These are phyloP conservation scores for Colletotrichum karsti DNA, from an alignment of 2,329 filamentous ascomycete species.

Conservation along the genomic window DNA sequence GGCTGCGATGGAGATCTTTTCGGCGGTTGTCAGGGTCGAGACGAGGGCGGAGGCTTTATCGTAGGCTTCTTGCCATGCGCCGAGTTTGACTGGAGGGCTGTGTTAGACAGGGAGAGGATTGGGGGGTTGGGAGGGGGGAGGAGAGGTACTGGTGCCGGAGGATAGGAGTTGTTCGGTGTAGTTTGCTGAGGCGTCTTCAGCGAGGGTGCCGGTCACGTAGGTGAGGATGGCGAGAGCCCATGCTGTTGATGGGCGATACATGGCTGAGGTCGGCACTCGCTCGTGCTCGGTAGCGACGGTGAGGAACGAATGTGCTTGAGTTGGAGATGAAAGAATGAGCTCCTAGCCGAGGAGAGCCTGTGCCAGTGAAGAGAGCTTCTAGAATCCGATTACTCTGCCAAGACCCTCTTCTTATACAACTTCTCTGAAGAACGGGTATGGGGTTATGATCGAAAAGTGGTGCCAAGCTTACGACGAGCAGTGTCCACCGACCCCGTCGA, in stretches of 20 bases:
- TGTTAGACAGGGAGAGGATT: too few species aligned
- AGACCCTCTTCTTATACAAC: background rate
- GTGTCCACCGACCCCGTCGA: background rate
- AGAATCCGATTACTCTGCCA: background rate
- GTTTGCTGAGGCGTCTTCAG: slow-evolving; percentile 29
- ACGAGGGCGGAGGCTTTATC: slow-evolving; percentile 65
- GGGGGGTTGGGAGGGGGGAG: too few species aligned
- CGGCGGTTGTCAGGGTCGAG: slow-evolving; percentile 69
- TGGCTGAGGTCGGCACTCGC: background rate
- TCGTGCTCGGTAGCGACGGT: background rate
- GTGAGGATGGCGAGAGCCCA: slow-evolving; percentile 24
- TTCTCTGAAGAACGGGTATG: background rate
- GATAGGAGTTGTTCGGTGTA: slow-evolving; percentile 31
- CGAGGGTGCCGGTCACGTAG: slow-evolving; percentile 19
- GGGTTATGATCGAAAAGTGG: background rate
- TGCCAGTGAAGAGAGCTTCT: background rate
- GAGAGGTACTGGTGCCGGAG: slow-evolving; percentile 25
- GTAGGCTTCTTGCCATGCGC: slow-evolving; percentile 66
- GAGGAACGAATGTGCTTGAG: background rate
- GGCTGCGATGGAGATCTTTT: slow-evolving; percentile 61
- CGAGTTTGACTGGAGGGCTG: slow-evolving; percentile 36
- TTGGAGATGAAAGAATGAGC: background rate
- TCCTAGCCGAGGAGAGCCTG: background rate
- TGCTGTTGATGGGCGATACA: background rate
- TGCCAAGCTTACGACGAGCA: slow-evolving; percentile 6